These are phyloP conservation scores for Candida vaughaniae DNA, from an alignment of 805 yeast species.

Conservation along the genomic window DNA sequence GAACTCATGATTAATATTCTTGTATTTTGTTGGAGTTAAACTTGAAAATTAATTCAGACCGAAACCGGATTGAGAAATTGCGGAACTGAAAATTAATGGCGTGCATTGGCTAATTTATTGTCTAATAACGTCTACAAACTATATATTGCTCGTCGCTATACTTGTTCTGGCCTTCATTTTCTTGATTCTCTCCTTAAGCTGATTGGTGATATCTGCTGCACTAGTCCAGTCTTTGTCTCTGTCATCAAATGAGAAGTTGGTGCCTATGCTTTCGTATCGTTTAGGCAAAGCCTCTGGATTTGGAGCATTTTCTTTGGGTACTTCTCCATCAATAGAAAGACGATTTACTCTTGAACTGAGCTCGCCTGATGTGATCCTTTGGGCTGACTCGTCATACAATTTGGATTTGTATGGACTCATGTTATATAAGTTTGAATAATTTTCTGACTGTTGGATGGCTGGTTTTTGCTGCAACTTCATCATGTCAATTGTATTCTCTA, in stretches of 20 bases:
- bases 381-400: background rate
- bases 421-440: conserved; percentile 1
- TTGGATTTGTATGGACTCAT: conserved; percentile 4
- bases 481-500: conserved; percentile 47
- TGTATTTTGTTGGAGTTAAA: background rate
- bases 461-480: conserved; percentile 24
- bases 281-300: conserved; percentile 4
- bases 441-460: conserved; percentile 1
- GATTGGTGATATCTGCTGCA: conserved; percentile 87
- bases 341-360: conserved; percentile 42
- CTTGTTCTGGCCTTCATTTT: conserved; percentile 65
- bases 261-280: conserved; percentile 2
- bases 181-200: conserved; percentile 82
- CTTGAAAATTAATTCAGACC: conserved; percentile 6
- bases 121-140: too few relatives aligned
- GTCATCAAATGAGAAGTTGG: conserved; percentile 5
- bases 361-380: conserved; percentile 32
- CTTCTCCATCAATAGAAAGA: conserved; percentile 31
- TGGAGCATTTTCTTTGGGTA: conserved; percentile 6
- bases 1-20: conserved; percentile 28
- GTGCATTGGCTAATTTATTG: too few relatives aligned
- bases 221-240: conserved; percentile 62
- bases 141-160: conserved; percentile 2
- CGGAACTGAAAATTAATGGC: too few relatives aligned
- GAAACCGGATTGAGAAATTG: conserved; percentile 11